Conservation (phyloP, 2,329 filamentous ascomycete species). For the Harringtonia aguacate region DNA sequence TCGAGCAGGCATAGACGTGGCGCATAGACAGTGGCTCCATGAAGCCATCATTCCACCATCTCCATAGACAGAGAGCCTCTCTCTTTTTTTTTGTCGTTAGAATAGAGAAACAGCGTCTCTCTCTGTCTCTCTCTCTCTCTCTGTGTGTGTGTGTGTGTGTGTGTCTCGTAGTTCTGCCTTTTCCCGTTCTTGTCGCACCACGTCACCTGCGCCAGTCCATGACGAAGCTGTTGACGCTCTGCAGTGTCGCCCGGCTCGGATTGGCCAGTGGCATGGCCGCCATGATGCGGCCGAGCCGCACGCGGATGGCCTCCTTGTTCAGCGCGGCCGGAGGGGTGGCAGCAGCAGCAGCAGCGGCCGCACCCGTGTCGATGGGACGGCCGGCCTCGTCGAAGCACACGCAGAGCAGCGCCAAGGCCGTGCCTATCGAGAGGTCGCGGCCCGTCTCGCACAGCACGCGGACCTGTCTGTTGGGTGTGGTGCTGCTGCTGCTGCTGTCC, state of each 20-base stretch:
- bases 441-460: slow-evolving; percentile 66
- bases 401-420: slow-evolving; percentile 67
- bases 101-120: too few relatives aligned
- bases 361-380: slow-evolving; percentile 13
- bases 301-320: slow-evolving; percentile 68
- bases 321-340: slow-evolving; percentile 22
- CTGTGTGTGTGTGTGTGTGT: too few relatives aligned
- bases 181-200: background rate
- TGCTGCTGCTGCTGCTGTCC: background rate
- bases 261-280: slow-evolving; percentile 69
- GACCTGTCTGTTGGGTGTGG: slow-evolving; percentile 18
- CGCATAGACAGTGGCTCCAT: too few relatives aligned
- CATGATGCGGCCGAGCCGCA: slow-evolving; percentile 72
- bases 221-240: slow-evolving; percentile 84
- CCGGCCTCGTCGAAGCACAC: slow-evolving; percentile 51
- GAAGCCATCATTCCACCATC: background rate
- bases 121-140: too few relatives aligned
- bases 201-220: slow-evolving; percentile 42
- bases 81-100: background rate
- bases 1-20: slow-evolving; percentile 27
- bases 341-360: background rate
- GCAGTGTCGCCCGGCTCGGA: slow-evolving; percentile 73
- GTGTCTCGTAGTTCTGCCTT: background rate
- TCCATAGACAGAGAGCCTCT: too few relatives aligned
- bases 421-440: slow-evolving; percentile 69